Base-by-base conservation (phyloP, 2,329 filamentous ascomycete genomes). In the Exophiala phaeomuriformis region DNA sequence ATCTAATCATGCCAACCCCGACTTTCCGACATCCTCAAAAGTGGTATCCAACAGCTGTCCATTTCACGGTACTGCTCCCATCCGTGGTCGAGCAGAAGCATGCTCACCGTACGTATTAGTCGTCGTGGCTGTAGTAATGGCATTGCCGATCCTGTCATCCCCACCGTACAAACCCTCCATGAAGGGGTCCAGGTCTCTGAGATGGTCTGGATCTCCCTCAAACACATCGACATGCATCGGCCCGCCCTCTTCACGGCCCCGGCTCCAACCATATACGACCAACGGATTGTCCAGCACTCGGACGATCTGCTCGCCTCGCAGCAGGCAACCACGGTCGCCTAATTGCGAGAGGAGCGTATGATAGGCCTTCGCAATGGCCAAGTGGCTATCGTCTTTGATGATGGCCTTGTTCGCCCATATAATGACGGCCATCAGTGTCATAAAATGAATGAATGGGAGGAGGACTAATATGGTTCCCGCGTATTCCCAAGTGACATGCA, bases 401-500 rank as follows among this genome's bases (percentile, higher is more conserved):
- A 62, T 58, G 4, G 60, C 58, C 30, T 60, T 60, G 49, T 62
- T 62, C 4, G 60, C 60, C 58, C 58, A 60, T 5, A 47, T 28
- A 30, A 62, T 58, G 36, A 62, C 60, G 8, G 52, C 41, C 10
- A 53, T 47, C 32, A 60, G 53, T 12, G 60, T 55, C 47, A 40
- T 46, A 36, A 58, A 57, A 35, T 62, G 60, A 12, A 59, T 57
- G 36, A 58, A 53, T 8, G 59, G 59, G 28, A 61, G 58, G 5
- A 58, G 42, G 12, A 35, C 57, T 1, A 61, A 48, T n/a, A 61
- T 56, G 2, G 55, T 2, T 8, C 51, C 57, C 10, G 59, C 57
- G 33, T 52, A 61, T 31, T 45, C 47, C 59, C 59, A 61, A 8
- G 51, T 69, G 96, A 98, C 70, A 96, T 97, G 61, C 83, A 90